Percentiles rank a stretch among this genome's conserved stretches.
phyloP scores from a whole-genome alignment of 2,329 filamentous ascomycete genomes.

The Graphilbum fragrans region DNA sequence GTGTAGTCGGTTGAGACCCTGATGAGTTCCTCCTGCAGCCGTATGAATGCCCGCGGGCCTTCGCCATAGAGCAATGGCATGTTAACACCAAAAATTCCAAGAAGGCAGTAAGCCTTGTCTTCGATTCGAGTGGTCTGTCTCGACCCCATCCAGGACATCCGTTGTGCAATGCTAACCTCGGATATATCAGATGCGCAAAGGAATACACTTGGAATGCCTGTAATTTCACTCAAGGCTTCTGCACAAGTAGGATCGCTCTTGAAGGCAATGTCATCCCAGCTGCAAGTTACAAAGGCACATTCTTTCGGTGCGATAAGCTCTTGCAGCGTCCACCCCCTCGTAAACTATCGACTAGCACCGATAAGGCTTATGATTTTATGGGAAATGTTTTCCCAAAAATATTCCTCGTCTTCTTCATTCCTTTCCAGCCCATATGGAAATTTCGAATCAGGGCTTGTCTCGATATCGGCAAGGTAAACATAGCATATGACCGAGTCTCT shows the following conservation, averaged over 20 bases:
- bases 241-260: neutral
- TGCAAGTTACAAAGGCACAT: constrained; percentile 11
- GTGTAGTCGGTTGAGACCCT: too few relatives aligned
- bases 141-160: too few relatives aligned
- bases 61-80: too few relatives aligned
- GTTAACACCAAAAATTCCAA: too few relatives aligned
- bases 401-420: neutral
- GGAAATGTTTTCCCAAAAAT: neutral
- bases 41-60: too few relatives aligned
- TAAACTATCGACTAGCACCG: constrained; percentile 7
- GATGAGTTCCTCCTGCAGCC: too few relatives aligned
- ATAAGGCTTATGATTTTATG: too few relatives aligned
- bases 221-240: neutral
- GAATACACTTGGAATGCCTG: neutral
- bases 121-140: too few relatives aligned
- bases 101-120: too few relatives aligned
- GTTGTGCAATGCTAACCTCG: too few relatives aligned
- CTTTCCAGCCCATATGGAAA: neutral
- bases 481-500: constrained; percentile 1
- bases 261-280: constrained; percentile 7
- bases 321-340: constrained; percentile 6
- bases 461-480: constrained; percentile 1
- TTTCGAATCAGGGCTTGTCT: neutral
- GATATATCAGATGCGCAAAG: too few relatives aligned
- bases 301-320: constrained; percentile 11